Base-by-base conservation (phyloP, 352 stramenopile species). In the Globisporangium nunn region DNA sequence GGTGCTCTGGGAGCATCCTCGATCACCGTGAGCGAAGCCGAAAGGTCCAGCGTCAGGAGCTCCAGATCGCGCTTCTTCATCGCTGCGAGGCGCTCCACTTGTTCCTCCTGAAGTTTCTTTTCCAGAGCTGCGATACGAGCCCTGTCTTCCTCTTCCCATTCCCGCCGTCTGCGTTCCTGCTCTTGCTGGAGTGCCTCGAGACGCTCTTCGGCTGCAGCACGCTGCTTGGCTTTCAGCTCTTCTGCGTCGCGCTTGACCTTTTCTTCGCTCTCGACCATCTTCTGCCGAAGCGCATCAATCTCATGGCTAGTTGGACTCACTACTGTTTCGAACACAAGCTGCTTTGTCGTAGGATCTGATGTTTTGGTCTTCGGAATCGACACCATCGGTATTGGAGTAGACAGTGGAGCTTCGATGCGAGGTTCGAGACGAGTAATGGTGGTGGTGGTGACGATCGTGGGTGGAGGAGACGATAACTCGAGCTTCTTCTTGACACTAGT, bases 61-160 rank as follows among this genome's bases (percentile, higher is more conserved):
- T 70, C 61, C 1, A 63, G 43, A n/a, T 84, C 71, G 6, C 69
- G 68, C 29, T 63, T 62, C 41, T 71, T 55, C 11, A 56, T 54
- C 6, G 67, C 71, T 0, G 57, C 58, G 10, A 81, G 52, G 6
- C 79, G 64, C 35, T 70, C 66, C 4, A 58, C 54, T 29, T 87
- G 65, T 29, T 86, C 70, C 2, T 72, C 63, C 10, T 71, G 63
- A 6, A 86, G 67, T 58, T 79, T 66, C 28, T 54, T 52, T 39
- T 93, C 77, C 1, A 90, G 54, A 14, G 61, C 72, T 37, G 64
- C 71, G 0, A 91, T 55, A 8, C 69, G 69, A 0, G 68, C 68
- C 0, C 64, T 67, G 56, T 91, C 82, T 37, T 91, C 75, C 12
- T 76, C 65, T 54, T 91, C 82, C 79, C 81, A 91, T 58, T 88